phyloP scores from a whole-genome alignment of 2,329 filamentous ascomycete genomes.

The Rasamsonia emersonii region DNA sequence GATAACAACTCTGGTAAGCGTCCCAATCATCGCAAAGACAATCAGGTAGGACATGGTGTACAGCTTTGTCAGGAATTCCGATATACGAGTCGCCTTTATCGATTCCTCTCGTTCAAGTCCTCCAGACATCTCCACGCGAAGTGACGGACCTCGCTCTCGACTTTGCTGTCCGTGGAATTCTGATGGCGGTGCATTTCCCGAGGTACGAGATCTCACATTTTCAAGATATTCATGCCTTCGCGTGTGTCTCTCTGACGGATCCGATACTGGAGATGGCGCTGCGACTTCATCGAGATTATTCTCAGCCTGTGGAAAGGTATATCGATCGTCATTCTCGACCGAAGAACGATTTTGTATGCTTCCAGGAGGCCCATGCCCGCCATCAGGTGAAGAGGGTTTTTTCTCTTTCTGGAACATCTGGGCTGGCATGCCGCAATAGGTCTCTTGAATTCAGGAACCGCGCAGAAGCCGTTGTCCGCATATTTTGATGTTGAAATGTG shows the following conservation, averaged over 20 bases:
- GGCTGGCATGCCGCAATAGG: no score
- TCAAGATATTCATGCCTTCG: slow-evolving; percentile 36
- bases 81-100: slow-evolving; percentile 22
- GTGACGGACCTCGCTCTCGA: slow-evolving; percentile 21
- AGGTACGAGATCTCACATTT: slow-evolving; percentile 22
- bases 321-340: slow-evolving; percentile 6
- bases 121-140: slow-evolving; percentile 5
- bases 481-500: no score
- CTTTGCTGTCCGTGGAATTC: no score
- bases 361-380: no score
- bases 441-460: no score
- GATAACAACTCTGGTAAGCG: slow-evolving; percentile 71
- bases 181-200: no score
- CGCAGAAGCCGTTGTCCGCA: no score
- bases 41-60: slow-evolving; percentile 75
- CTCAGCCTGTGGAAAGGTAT: slow-evolving; percentile 15
- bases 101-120: not conserved
- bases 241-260: slow-evolving; percentile 29
- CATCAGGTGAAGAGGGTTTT: no score
- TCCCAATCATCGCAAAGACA: slow-evolving; percentile 76
- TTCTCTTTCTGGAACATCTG: no score
- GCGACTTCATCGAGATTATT: slow-evolving; percentile 19
- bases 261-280: slow-evolving; percentile 34
- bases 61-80: slow-evolving; percentile 47
- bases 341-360: not conserved